These are phyloP conservation scores for Dispira simplex DNA, from an alignment of 192 early-diverging fungal genomes.

Conservation along the genomic window DNA sequence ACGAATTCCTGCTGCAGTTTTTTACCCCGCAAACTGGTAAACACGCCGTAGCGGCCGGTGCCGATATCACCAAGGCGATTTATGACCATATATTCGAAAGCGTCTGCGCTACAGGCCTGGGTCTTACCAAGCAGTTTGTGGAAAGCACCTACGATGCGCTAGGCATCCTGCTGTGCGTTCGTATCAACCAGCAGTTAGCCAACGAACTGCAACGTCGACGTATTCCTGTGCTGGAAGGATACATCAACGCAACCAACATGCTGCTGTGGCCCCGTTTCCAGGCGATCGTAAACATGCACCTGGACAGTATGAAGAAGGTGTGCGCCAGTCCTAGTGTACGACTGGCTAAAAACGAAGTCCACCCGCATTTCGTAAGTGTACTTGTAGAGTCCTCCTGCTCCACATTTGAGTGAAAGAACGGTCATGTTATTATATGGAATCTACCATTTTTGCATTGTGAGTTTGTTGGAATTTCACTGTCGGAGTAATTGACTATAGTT, in stretches of 20 bases:
- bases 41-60: constrained; percentile 27
- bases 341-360: constrained; percentile 38
- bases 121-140: constrained; percentile 45
- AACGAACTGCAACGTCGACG: constrained; percentile 57
- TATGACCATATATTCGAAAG: constrained; percentile 87
- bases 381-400: not conserved
- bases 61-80: constrained; percentile 43
- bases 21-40: constrained; percentile 52
- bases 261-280: constrained; percentile 83
- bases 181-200: constrained; percentile 67
- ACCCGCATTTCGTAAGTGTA: constrained; percentile 63
- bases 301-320: constrained; percentile 77
- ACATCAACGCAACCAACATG: constrained; percentile 84
- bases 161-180: constrained; percentile 76
- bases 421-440: too few species aligned
- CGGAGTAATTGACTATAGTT: too few species aligned
- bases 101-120: constrained; percentile 22
- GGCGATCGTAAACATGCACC: constrained; percentile 73
- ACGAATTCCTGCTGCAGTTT: constrained; percentile 83
- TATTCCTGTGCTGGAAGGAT: constrained; percentile 73
- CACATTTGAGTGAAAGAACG: too few species aligned
- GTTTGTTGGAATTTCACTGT: too few species aligned
- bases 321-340: not conserved
- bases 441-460: too few species aligned
- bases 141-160: constrained; percentile 78